Evolutionary conservation across 495 filamentous ascomycete genomes (phyloP).

Genomic region (Neohortaea acidophila): DNA sequence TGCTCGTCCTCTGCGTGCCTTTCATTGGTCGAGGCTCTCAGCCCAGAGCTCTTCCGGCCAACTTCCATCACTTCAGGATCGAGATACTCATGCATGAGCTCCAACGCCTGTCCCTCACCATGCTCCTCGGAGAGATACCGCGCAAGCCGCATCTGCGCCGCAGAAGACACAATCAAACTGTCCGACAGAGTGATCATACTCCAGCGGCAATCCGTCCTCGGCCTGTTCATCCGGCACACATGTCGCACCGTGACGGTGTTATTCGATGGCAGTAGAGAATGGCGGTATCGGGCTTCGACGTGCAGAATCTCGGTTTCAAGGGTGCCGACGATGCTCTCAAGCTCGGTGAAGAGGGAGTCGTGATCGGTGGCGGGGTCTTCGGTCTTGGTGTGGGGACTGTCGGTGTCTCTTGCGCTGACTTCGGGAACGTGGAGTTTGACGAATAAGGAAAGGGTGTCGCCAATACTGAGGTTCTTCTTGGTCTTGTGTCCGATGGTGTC

Average conservation of each 20-base stretch:
- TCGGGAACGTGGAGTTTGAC: constrained; percentile 8
- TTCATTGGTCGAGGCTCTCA: too few relatives aligned
- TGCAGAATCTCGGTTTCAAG: constrained; percentile 16
- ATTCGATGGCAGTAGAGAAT: constrained; percentile 12
- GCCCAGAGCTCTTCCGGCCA: too few relatives aligned
- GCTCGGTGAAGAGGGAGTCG: constrained; percentile 14
- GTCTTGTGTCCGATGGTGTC: constrained; percentile 14
- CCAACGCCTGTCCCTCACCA: not conserved
- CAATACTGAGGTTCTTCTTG: constrained; percentile 6
- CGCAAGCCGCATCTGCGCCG: constrained; percentile 10
- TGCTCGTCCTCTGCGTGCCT: not conserved
- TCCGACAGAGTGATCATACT: constrained; percentile 6
- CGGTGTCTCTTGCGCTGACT: not conserved
- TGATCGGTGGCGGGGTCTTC: constrained; percentile 4
- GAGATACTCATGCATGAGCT: constrained; percentile 1
- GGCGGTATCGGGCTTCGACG: constrained; percentile 15
- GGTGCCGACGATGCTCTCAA: constrained; percentile 18
- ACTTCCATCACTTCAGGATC: not conserved
- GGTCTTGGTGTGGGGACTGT: too few relatives aligned
- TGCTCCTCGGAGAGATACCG: constrained; percentile 10
- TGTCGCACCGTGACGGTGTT: constrained; percentile 10
- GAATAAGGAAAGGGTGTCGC: constrained; percentile 11
- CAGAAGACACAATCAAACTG: not conserved
- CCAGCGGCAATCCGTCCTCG: constrained; percentile 14
- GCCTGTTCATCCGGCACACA: constrained; percentile 9